These are phyloP conservation scores for Phytophthora quininea DNA, from an alignment of 352 stramenopile species.

Conservation along the genomic window DNA sequence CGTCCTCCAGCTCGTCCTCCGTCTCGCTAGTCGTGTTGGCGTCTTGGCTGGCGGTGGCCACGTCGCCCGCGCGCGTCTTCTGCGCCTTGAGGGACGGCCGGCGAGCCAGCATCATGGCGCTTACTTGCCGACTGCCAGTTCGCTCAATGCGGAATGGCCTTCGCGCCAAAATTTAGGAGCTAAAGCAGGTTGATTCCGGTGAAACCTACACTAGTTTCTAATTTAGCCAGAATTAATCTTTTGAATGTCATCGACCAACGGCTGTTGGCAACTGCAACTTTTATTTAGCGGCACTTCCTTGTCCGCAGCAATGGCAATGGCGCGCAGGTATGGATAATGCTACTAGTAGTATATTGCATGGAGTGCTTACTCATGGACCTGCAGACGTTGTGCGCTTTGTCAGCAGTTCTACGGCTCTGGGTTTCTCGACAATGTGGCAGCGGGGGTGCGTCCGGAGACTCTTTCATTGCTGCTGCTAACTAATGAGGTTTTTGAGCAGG, in stretches of 20 bases:
- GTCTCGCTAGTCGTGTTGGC: conserved; percentile 37
- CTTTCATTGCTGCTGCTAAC: conserved; percentile 1
- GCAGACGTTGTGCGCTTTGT: conserved; percentile 51
- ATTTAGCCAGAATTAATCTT: too few relatives aligned
- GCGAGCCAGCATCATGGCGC: conserved; percentile 12
- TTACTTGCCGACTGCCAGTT: too few relatives aligned
- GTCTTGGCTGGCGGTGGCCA: conserved; percentile 18
- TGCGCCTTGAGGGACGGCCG: conserved; percentile 29
- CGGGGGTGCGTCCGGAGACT: conserved; percentile 31
- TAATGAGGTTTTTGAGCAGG: conserved; percentile 29
- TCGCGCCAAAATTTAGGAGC: too few relatives aligned
- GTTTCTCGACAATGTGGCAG: conserved; percentile 55
- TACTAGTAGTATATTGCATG: background rate
- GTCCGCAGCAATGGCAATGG: background rate
- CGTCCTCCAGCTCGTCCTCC: conserved; percentile 43
- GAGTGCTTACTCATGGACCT: too few relatives aligned
- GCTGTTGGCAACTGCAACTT: too few relatives aligned
- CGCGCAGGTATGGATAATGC: conserved; percentile 15
- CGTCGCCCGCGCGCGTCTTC: conserved; percentile 26
- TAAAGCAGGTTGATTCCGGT: too few relatives aligned
- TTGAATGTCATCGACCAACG: too few relatives aligned
- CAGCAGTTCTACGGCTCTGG: conserved; percentile 54
- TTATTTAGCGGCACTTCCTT: too few relatives aligned
- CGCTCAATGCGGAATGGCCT: too few relatives aligned
- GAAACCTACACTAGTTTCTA: too few relatives aligned